Conservation (phyloP, 768 basidiomycete species). For the Mycena leptocephala region DNA sequence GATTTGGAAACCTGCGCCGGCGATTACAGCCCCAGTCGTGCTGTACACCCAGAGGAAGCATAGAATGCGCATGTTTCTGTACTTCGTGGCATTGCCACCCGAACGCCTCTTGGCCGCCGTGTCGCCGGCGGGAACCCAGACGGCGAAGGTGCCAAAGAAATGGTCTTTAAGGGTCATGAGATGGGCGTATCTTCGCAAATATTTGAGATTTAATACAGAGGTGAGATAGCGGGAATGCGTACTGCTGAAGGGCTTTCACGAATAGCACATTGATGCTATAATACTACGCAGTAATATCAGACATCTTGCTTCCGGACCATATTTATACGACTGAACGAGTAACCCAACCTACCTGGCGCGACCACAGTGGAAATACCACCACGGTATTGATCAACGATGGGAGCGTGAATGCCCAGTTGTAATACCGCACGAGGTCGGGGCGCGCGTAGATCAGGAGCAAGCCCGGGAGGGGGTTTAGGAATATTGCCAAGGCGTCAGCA, state of each 20-base stretch:
- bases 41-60: not conserved
- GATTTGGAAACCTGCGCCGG: not conserved
- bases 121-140: not conserved
- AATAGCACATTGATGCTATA: not conserved
- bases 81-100: not conserved
- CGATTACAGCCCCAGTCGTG: not conserved
- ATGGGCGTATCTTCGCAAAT: not conserved
- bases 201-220: not conserved
- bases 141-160: not conserved
- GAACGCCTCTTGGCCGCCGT: not conserved
- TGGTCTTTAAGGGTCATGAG: not conserved
- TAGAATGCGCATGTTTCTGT: not conserved
- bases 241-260: not conserved
- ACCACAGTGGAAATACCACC: not conserved
- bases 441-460: not conserved
- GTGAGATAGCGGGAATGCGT: not conserved
- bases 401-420: not conserved
- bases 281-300: not conserved
- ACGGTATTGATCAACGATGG: not conserved
- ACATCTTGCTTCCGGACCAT: not conserved
- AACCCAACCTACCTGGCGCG: not conserved
- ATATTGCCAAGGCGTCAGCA: constrained; percentile 2
- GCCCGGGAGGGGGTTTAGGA: not conserved
- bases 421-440: not conserved
- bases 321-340: not conserved